Evolutionary conservation across 257 asterid genomes (phyloP).

Genomic region (Dorcoceras hygrometricum): DNA sequence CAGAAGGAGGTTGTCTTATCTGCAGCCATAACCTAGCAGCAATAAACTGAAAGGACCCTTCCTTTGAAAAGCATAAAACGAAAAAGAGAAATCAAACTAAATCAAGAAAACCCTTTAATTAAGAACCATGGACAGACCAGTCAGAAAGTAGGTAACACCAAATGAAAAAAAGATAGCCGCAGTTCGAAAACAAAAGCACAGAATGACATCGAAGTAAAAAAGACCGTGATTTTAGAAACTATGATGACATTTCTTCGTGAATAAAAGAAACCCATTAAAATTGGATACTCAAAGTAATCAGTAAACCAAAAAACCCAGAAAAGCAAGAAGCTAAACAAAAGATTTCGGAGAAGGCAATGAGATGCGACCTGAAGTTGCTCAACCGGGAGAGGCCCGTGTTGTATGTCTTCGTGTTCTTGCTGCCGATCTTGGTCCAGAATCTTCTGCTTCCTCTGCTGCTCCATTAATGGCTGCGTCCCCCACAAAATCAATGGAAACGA

Average conservation of each 20-base stretch:
- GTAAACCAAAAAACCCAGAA: constrained; percentile 4
- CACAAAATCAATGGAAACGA: not conserved
- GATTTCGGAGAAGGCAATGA: not conserved
- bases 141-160: not conserved
- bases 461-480: constrained; percentile 39
- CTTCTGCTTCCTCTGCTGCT: constrained; percentile 65
- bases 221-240: constrained; percentile 2
- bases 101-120: not conserved
- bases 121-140: not conserved
- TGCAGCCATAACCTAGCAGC: not conserved
- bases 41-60: constrained; percentile 11
- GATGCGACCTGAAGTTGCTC: constrained; percentile 75
- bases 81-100: constrained; percentile 6
- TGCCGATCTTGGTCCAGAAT: constrained; percentile 42
- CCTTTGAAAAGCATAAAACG: constrained; percentile 6
- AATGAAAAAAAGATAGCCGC: not conserved
- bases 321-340: not conserved
- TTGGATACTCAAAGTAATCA: not conserved
- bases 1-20: not conserved
- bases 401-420: constrained; percentile 66
- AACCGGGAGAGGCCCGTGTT: constrained; percentile 76
- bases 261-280: constrained; percentile 26
- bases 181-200: not conserved
- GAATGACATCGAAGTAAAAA: not conserved
- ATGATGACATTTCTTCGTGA: not conserved